phyloP scores from a whole-genome alignment of 2,329 filamentous ascomycete genomes.

The Trichoderma arundinaceum region DNA sequence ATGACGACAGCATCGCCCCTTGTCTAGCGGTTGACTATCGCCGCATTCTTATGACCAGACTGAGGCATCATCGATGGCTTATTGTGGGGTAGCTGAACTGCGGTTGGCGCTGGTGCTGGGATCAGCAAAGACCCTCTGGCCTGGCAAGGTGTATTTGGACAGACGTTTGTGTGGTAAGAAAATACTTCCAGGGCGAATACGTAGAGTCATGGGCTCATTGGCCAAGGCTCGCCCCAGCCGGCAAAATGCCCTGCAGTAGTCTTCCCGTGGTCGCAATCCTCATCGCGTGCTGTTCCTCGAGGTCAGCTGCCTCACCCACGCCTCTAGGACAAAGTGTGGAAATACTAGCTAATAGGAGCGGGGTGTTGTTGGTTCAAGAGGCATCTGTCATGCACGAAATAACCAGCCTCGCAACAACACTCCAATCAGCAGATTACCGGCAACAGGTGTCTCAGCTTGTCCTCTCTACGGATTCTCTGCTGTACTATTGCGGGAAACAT shows the following conservation, averaged over 20 bases:
- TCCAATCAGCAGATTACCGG: neutral
- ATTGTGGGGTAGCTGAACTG: constrained; percentile 24
- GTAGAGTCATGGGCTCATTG: constrained; percentile 1
- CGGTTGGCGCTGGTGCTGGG: neutral
- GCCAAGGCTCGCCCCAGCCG: neutral
- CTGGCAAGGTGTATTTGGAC: neutral
- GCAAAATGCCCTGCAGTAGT: constrained; percentile 14
- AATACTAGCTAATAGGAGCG: no score
- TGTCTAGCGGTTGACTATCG: neutral
- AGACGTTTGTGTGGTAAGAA: neutral
- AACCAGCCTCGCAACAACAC: neutral
- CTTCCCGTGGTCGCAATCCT: neutral
- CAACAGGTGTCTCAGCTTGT: neutral
- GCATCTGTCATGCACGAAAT: neutral
- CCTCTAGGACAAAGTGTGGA: no score
- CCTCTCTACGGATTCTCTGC: no score
- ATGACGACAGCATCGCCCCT: neutral
- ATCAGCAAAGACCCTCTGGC: neutral
- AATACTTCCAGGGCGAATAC: neutral
- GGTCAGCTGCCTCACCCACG: constrained; percentile 17
- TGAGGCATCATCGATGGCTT: constrained; percentile 1
- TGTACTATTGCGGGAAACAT: neutral
- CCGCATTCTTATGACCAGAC: constrained; percentile 10
- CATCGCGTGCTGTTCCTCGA: neutral
- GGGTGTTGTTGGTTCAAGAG: neutral